Conservation (phyloP, 495 filamentous ascomycete species). For the Neurospora sp. region DNA sequence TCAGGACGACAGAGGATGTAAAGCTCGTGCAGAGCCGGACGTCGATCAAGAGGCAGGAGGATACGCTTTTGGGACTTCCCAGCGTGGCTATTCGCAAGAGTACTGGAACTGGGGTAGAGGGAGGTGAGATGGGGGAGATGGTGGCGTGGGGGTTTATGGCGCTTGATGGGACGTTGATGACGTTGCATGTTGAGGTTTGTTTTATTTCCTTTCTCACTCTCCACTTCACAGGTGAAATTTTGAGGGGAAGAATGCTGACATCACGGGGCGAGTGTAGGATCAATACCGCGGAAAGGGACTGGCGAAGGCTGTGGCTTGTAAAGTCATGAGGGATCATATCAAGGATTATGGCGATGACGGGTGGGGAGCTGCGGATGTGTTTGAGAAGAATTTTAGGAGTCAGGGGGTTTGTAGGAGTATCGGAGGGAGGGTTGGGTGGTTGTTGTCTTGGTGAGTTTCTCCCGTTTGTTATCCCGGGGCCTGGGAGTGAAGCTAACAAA, state of each 20-base stretch:
- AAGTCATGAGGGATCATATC: conserved; percentile 30
- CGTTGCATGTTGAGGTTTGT: conserved; percentile 27
- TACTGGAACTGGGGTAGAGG: too few relatives aligned
- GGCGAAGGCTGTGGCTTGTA: conserved; percentile 33
- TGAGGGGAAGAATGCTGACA: too few relatives aligned
- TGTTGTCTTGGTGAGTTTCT: conserved; percentile 20
- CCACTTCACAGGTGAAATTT: too few relatives aligned
- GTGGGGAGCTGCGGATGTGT: conserved; percentile 35
- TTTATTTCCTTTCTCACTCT: neutral
- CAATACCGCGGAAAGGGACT: conserved; percentile 33
- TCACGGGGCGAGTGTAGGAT: too few relatives aligned
- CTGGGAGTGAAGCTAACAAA: too few relatives aligned
- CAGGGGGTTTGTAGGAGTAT: conserved; percentile 35
- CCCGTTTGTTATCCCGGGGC: too few relatives aligned
- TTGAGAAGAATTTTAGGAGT: conserved; percentile 27
- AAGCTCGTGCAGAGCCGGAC: conserved; percentile 25
- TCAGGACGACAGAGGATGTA: conserved; percentile 20
- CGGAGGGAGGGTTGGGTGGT: conserved; percentile 28
- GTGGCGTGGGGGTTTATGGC: conserved; percentile 37
- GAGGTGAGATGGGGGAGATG: conserved; percentile 11
- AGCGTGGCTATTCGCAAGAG: neutral
- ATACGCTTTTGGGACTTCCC: neutral
- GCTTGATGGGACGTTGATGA: conserved; percentile 24
- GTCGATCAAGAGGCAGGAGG: conserved; percentile 22
- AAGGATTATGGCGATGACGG: conserved; percentile 28